Percentiles rank a stretch among this genome's conserved stretches.
phyloP scores from a whole-genome alignment of 2,329 filamentous ascomycete genomes.

The Aureobasidium sp. region DNA sequence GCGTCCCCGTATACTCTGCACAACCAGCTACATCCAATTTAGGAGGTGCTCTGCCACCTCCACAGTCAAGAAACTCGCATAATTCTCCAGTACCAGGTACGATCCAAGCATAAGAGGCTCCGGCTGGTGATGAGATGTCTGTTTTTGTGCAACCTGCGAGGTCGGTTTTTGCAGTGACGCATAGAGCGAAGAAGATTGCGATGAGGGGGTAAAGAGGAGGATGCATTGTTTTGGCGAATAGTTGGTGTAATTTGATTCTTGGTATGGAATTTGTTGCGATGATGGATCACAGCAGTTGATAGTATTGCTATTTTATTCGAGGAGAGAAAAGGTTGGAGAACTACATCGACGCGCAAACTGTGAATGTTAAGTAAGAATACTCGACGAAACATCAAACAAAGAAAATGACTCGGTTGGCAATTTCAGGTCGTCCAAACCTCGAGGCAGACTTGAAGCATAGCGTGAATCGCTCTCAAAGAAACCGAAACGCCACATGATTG shows the following conservation, averaged over 20 bases:
- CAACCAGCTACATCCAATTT: conserved; percentile 55
- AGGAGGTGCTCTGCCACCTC: conserved; percentile 48
- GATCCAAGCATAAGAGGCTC: conserved; percentile 48
- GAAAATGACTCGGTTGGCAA: background rate
- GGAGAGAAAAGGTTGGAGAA: no score
- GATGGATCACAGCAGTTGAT: no score
- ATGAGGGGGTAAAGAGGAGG: background rate
- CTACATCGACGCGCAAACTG: no score
- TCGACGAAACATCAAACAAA: background rate
- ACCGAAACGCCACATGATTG: background rate
- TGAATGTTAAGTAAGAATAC: no score
- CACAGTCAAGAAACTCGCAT: conserved; percentile 57
- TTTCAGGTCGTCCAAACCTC: background rate
- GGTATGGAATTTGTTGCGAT: no score
- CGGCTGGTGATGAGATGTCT: conserved; percentile 27
- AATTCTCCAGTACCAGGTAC: conserved; percentile 56
- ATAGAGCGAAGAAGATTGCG: background rate
- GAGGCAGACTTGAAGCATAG: background rate
- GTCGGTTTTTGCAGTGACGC: conserved; percentile 29
- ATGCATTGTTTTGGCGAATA: background rate
- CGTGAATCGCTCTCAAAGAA: background rate
- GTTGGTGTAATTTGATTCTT: background rate
- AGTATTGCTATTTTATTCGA: no score
- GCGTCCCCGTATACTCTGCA: conserved; percentile 45
- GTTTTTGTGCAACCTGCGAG: conserved; percentile 36